Evolutionary conservation across 768 basidiomycete genomes (phyloP).

Genomic region (Saitozyma podzolica): DNA sequence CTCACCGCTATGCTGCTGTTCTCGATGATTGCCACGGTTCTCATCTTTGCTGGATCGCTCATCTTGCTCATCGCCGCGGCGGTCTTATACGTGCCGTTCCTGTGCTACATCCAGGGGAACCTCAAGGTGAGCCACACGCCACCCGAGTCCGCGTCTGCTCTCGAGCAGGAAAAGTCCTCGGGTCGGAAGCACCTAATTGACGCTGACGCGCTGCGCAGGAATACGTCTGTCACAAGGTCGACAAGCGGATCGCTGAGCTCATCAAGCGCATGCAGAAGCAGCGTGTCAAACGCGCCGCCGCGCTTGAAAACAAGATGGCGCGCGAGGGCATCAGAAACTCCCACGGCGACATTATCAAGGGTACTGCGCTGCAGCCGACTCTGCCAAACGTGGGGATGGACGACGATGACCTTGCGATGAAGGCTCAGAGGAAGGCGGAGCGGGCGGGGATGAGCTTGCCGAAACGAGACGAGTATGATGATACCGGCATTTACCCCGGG

Average conservation of each 20-base stretch:
- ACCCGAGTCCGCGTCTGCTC: background rate
- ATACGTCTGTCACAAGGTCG: constrained; percentile 97
- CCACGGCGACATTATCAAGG: constrained; percentile 76
- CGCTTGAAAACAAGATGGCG: constrained; percentile 85
- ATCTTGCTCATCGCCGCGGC: constrained; percentile 79
- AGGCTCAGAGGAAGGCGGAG: constrained; percentile 13
- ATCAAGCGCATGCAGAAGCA: constrained; percentile 89
- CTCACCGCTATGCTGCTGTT: constrained; percentile 82
- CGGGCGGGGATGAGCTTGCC: constrained; percentile 1
- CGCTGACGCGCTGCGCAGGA: constrained; percentile 60
- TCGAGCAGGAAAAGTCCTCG: background rate
- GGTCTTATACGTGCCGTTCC: constrained; percentile 85
- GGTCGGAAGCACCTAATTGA: background rate
- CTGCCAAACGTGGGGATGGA: constrained; percentile 88
- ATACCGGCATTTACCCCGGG: constrained; percentile 10
- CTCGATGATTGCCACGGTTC: constrained; percentile 84
- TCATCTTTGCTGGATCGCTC: constrained; percentile 81
- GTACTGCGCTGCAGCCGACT: constrained; percentile 87
- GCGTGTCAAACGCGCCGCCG: constrained; percentile 74
- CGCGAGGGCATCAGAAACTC: constrained; percentile 89
- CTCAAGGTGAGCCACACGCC: constrained; percentile 66
- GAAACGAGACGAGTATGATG: background rate
- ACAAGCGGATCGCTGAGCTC: constrained; percentile 94
- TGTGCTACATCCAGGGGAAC: constrained; percentile 95
- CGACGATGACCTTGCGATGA: constrained; percentile 59